phyloP scores from a whole-genome alignment of 2,329 filamentous ascomycete genomes.

The Lasiodiplodia hormozganensis region DNA sequence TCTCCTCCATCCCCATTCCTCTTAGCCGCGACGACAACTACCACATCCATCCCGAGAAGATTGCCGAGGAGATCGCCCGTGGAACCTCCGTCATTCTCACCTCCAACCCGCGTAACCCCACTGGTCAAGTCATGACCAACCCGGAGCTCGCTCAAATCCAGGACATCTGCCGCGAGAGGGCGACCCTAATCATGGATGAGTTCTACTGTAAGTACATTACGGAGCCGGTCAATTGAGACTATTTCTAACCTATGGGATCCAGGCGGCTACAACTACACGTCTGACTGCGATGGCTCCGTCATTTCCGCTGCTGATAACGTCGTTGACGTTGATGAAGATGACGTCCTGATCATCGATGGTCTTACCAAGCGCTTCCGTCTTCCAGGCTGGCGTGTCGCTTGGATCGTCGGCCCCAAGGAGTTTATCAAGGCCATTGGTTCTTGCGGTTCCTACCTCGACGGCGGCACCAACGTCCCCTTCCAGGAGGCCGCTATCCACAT shows the following conservation, averaged over 20 bases:
- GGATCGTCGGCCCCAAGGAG: conserved; percentile 95
- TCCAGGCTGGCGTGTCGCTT: conserved; percentile 94
- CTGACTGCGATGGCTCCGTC: conserved; percentile 86
- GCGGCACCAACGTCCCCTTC: conserved; percentile 93
- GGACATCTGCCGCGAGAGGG: conserved; percentile 87
- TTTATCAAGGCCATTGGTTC: conserved; percentile 93
- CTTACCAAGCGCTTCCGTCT: conserved; percentile 96
- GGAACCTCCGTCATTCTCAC: conserved; percentile 83
- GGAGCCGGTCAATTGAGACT: neutral
- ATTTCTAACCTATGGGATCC: neutral
- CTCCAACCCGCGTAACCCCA: conserved; percentile 94
- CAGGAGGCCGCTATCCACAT: conserved; percentile 92
- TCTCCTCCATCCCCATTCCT: conserved; percentile 60
- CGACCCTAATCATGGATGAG: conserved; percentile 93
- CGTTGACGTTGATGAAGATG: conserved; percentile 77
- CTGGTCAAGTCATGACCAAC: conserved; percentile 84
- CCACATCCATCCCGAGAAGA: conserved; percentile 91
- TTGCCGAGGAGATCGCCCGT: conserved; percentile 86
- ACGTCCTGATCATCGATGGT: conserved; percentile 93
- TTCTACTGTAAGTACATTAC: conserved; percentile 73
- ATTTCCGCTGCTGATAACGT: conserved; percentile 91
- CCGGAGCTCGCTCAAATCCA: conserved; percentile 89
- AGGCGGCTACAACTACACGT: conserved; percentile 90
- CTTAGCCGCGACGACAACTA: conserved; percentile 86
- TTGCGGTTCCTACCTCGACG: conserved; percentile 92